Conservation (phyloP, 148 eudicot genomes). For the Pouteria glomerata region DNA sequence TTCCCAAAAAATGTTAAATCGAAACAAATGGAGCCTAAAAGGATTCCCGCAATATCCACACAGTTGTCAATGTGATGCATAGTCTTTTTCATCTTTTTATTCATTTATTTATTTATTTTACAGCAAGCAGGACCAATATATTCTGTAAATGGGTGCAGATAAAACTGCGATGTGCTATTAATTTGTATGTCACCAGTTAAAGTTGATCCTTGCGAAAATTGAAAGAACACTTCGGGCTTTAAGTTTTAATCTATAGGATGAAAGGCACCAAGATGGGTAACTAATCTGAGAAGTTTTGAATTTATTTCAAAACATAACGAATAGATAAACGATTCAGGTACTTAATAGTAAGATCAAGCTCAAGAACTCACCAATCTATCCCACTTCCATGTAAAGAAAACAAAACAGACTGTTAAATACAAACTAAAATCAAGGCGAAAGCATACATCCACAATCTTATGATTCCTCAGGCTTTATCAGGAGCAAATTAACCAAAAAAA, state of each 20-base stretch:
- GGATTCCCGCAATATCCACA: too few species aligned
- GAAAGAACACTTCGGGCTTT: neutral
- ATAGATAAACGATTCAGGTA: neutral
- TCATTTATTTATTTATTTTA: too few species aligned
- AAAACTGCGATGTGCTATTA: too few species aligned
- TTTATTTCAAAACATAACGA: neutral
- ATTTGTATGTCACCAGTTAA: too few species aligned
- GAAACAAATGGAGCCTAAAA: too few species aligned
- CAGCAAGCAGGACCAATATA: too few species aligned
- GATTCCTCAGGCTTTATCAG: conserved; percentile 1
- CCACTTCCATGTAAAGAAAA: neutral
- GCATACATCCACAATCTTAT: neutral
- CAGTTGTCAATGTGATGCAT: too few species aligned
- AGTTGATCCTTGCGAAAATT: neutral
- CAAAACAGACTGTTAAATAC: neutral
- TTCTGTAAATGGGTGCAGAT: too few species aligned
- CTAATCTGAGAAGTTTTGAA: neutral
- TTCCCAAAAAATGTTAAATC: too few species aligned
- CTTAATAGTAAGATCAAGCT: neutral
- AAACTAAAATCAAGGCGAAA: neutral
- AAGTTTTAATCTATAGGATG: neutral
- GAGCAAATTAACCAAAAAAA: neutral
- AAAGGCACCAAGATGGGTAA: neutral
- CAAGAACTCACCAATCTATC: neutral
- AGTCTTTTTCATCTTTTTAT: too few species aligned